A percentile compares a stretch with the other conserved stretches of the same genome.
These are phyloP conservation scores for Scutellaria galericulata DNA, from an alignment of 257 asterid species.

Conservation along the genomic window DNA sequence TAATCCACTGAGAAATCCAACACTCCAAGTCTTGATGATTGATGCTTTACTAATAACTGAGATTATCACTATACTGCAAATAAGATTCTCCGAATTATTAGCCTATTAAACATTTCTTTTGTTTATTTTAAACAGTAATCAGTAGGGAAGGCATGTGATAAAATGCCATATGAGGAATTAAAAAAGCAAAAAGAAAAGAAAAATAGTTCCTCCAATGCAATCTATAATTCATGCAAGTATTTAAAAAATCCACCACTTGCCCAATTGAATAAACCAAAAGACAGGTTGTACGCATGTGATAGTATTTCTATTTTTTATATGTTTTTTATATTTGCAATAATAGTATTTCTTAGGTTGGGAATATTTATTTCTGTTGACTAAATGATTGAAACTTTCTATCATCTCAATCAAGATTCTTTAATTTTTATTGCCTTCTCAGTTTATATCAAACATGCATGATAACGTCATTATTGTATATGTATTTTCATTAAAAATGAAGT, in stretches of 20 bases:
- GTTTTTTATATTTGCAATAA: not conserved
- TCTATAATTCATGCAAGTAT: slow-evolving; percentile 9
- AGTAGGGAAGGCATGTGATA: slow-evolving; percentile 50
- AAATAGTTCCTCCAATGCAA: slow-evolving; percentile 1
- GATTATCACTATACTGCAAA: not conserved
- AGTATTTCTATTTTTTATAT: not conserved
- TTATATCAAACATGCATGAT: too few species aligned
- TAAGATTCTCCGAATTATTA: slow-evolving; percentile 26
- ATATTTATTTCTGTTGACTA: not conserved
- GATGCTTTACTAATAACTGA: slow-evolving; percentile 25
- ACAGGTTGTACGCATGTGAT: slow-evolving; percentile 44
- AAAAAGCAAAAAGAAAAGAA: not conserved
- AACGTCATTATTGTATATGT: too few species aligned
- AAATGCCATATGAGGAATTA: slow-evolving; percentile 38
- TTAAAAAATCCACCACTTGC: slow-evolving; percentile 32
- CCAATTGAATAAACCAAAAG: slow-evolving; percentile 25
- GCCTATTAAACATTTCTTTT: not conserved
- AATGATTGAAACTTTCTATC: not conserved
- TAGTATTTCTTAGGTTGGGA: not conserved
- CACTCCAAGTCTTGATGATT: slow-evolving; percentile 44
- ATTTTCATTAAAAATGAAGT: too few species aligned
- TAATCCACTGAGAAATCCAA: slow-evolving; percentile 33
- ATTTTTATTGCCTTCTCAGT: too few species aligned
- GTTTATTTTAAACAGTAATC: not conserved
- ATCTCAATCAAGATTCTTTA: too few species aligned